Evolutionary conservation across 129 eudicot genomes (phyloP), one percentile per base, ranked within the genome.

Genomic region (Helichrysum umbraculigerum): DNA sequence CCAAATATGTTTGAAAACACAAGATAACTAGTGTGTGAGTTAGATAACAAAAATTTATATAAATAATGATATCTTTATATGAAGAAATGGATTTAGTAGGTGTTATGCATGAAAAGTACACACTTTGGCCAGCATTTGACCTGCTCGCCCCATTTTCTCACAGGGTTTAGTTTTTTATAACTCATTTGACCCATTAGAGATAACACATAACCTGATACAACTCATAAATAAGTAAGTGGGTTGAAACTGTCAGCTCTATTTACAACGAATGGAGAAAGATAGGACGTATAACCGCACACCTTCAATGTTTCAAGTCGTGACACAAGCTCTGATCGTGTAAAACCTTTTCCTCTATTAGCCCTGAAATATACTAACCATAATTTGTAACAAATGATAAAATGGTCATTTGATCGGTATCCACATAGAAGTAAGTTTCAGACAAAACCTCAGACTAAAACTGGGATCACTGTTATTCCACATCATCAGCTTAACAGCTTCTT

Each of bases 391-490:
- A 76, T 60, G 77, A 76, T 42, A 73, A 70, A 60, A 75, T 42
- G 15, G 62, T 9, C n/a, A 52, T 73, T 64, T 60, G n/a, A 63
- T 19, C 1, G 29, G 14, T 5, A 42, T 37, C n/a, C 9, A 30
- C 1, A 5, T 25, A 25, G 19, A 59, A 5, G 51, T 66, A 66
- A 62, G 42, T 50, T 52, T 41, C 16, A 32, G 25, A 28, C n/a
- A 52, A 50, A 72, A 93, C 98, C 98, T 90, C 60, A 93, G 77
- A 78, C 98, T 90, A 77, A 88, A 93, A 75, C 84, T 75, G 58
- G 98, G 98, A 82, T 85, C 84, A 50, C 74, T 84, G 84, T 93
- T 90, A 82, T 93, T 93, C 98, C 98, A 93, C 68, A 60, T 85
- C 98, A 93, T 93, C 67, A 93, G 85, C 85, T 84, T 78, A 68